These are phyloP conservation scores for Umbilicaria muhlenbergii DNA, from an alignment of 495 filamentous ascomycete species.

Conservation along the genomic window DNA sequence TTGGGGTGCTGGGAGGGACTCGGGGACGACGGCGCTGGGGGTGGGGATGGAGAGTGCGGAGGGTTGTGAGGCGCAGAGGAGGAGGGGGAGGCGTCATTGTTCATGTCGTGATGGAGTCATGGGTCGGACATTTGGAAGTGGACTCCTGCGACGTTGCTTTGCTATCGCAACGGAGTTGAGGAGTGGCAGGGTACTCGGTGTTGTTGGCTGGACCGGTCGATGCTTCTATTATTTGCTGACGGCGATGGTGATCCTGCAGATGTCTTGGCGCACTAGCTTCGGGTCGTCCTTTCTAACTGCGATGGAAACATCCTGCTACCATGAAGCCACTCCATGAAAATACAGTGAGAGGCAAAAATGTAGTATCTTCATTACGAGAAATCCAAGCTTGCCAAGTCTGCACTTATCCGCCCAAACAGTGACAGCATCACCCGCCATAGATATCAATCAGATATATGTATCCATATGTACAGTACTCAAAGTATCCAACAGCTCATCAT, in stretches of 20 bases:
- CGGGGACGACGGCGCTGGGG: not conserved
- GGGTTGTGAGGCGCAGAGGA: not conserved
- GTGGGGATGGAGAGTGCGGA: not conserved
- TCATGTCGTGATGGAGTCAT: slow-evolving; percentile 9
- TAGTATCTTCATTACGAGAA: too few relatives aligned
- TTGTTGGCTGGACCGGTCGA: not conserved
- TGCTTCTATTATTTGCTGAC: not conserved
- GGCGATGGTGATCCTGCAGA: too few relatives aligned
- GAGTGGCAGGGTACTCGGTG: slow-evolving; percentile 2
- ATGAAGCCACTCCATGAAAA: too few relatives aligned
- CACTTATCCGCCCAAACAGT: too few relatives aligned
- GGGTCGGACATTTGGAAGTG: slow-evolving; percentile 18
- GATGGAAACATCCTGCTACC: too few relatives aligned
- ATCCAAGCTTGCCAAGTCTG: too few relatives aligned
- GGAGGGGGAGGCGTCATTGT: slow-evolving; percentile 7
- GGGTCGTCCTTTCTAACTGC: too few relatives aligned
- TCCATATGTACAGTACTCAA: not conserved
- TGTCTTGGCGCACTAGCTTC: too few relatives aligned
- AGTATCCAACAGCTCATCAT: not conserved
- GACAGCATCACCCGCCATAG: too few relatives aligned
- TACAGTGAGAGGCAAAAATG: too few relatives aligned
- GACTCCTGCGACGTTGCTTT: not conserved
- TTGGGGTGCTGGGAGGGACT: not conserved
- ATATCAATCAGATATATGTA: not conserved
- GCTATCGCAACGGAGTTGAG: not conserved